Evolutionary conservation across 192 early-diverging fungal species (phyloP), one percentile per base, ranked within the genome.

Genomic region (Coemansia sp.): DNA sequence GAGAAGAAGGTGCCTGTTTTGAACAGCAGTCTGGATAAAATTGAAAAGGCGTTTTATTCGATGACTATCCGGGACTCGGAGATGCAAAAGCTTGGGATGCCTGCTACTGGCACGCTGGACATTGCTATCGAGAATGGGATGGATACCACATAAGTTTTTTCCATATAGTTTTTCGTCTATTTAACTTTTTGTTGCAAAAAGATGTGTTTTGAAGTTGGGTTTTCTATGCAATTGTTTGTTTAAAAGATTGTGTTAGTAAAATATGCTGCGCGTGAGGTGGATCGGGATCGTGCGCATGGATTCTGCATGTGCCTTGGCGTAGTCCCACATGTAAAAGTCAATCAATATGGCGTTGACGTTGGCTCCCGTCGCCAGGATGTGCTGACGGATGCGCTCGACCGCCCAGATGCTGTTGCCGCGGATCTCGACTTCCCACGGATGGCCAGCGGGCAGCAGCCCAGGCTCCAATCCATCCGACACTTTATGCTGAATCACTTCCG

Each of bases 251-350:
- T 27, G 8, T 21, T 67, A 89, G 67, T 89, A 91, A 46, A 75
- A 88, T 45, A 84, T 62, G 57, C 72, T 77, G 40, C 90, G 70
- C 8, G 86, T 89, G 12, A 77, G 69, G 67, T 91, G 90, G 47
- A 85, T 85, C 10, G 84, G 84, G 21, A 90, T 64, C 22, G 69
- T 54, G 18, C 49, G 65, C 81, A 92, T 72, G 42, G 74, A 62
- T 6, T 80, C 54, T n/a, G 86, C 56, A 24, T 84, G 66, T 21
- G 85, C 86, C 54, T 91, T 89, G 5, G 92, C 88, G 52, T 84
- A 85, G 63, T 94, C 92, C 92, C 92, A 94, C 43, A 94, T 80
- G 59, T 88, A 94, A 68, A 94, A 94, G 56, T 94, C 92, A n/a
- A 92, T 73, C 35, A 94, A 64, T 16, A 94, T 88, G 1, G 90